Evolutionary conservation across 2,329 filamentous ascomycete genomes (phyloP).

Genomic region (Cordyceps farinosa): DNA sequence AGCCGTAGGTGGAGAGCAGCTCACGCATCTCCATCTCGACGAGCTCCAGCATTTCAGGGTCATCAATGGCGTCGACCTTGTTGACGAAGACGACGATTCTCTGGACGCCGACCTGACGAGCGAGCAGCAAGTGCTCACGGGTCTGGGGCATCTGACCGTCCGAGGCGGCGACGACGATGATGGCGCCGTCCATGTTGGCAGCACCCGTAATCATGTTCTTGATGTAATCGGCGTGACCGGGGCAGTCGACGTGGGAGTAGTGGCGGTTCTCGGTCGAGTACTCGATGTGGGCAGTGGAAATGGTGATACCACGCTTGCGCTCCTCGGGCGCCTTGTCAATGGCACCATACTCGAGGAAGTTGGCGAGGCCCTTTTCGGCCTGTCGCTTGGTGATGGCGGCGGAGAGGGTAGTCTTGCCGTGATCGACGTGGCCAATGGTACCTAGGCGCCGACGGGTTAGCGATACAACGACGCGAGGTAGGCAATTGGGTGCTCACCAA

Average conservation of each 20-base stretch:
- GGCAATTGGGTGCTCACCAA: slow-evolving; percentile 55
- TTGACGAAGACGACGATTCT: slow-evolving; percentile 99
- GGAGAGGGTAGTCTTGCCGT: slow-evolving; percentile 99
- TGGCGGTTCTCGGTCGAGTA: slow-evolving; percentile 91
- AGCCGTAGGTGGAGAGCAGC: slow-evolving; percentile 86
- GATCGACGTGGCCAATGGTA: slow-evolving; percentile 99
- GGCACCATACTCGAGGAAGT: slow-evolving; percentile 93
- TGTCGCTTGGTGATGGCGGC: slow-evolving; percentile 99
- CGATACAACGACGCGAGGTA: background rate
- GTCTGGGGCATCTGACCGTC: slow-evolving; percentile 99
- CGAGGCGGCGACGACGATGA: slow-evolving; percentile 96
- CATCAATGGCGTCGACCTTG: slow-evolving; percentile 96
- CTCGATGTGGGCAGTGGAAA: slow-evolving; percentile 97
- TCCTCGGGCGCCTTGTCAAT: slow-evolving; percentile 99
- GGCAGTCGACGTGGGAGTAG: slow-evolving; percentile 99
- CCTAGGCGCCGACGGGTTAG: slow-evolving; percentile 45
- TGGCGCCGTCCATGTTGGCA: slow-evolving; percentile 97
- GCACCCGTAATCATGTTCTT: slow-evolving; percentile 99
- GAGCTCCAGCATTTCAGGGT: slow-evolving; percentile 99
- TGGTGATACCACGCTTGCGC: slow-evolving; percentile 99
- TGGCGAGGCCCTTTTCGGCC: slow-evolving; percentile 88
- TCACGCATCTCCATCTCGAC: slow-evolving; percentile 99
- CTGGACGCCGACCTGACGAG: slow-evolving; percentile 97
- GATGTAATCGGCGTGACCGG: slow-evolving; percentile 99
- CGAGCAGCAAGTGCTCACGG: slow-evolving; percentile 94